These are phyloP conservation scores for Malus hybrid DNA, from an alignment of 331 rosid species.

Conservation along the genomic window DNA sequence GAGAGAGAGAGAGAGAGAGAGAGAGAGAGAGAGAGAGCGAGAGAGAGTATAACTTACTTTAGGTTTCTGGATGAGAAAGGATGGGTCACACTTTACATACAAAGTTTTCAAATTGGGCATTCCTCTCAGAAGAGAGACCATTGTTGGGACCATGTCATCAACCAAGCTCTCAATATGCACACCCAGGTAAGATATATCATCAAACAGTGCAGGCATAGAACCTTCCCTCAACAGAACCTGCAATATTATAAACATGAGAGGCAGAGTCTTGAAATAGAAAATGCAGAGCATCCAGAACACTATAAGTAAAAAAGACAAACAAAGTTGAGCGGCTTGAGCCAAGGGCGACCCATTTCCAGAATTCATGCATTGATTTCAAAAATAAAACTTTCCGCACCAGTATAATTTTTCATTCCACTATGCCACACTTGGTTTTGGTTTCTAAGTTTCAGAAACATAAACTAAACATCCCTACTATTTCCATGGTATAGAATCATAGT, in stretches of 20 bases:
- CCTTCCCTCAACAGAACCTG: not conserved
- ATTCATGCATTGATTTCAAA: not conserved
- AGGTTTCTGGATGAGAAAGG: not conserved
- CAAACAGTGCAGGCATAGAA: not conserved
- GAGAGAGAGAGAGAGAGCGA: not conserved
- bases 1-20: no score
- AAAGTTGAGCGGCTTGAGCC: not conserved
- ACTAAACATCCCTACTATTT: not conserved
- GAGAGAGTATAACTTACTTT: not conserved
- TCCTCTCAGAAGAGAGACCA: constrained; percentile 2
- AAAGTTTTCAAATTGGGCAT: constrained; percentile 8
- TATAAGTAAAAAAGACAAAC: not conserved
- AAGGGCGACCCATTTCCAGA: not conserved
- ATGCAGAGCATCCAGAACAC: not conserved
- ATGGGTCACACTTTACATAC: not conserved
- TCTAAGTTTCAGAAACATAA: not conserved
- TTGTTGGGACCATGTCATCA: not conserved
- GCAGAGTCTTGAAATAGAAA: not conserved
- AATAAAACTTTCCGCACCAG: not conserved
- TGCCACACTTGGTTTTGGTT: not conserved
- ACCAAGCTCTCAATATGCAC: not conserved
- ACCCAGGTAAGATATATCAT: not conserved
- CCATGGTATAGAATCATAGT: not conserved
- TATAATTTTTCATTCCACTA: not conserved
- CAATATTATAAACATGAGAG: not conserved